Percentiles rank a stretch among this genome's conserved stretches.
Evolutionary conservation across 495 filamentous ascomycete genomes (phyloP).

Genomic region (Entonaema liquescens): DNA sequence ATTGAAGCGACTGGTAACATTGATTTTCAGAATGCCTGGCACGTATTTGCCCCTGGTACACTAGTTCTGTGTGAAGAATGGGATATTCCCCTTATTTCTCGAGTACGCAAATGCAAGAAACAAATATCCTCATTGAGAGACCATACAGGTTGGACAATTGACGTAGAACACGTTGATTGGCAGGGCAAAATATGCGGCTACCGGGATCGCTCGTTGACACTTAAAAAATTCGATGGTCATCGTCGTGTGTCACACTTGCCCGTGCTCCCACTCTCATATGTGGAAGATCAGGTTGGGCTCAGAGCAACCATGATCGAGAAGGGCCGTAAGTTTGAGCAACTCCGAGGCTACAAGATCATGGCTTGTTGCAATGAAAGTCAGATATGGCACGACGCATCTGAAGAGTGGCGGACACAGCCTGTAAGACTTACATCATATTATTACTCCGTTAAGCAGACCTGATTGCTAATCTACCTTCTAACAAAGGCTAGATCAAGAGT

Average conservation of each 20-base stretch:
- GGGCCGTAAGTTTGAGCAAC: constrained; percentile 56
- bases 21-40: constrained; percentile 39
- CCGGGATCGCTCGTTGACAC: constrained; percentile 42
- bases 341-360: constrained; percentile 65
- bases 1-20: constrained; percentile 17
- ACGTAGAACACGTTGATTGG: constrained; percentile 60
- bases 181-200: constrained; percentile 64
- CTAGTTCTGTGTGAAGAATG: constrained; percentile 37
- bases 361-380: constrained; percentile 55
- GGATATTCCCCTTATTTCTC: constrained; percentile 30
- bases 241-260: constrained; percentile 58
- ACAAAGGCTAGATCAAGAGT: constrained; percentile 16
- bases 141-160: constrained; percentile 36
- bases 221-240: constrained; percentile 59
- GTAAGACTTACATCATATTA: constrained; percentile 13
- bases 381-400: constrained; percentile 6
- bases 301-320: constrained; percentile 47
- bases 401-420: neutral
- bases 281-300: constrained; percentile 51
- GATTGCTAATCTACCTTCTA: neutral
- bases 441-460: neutral
- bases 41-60: constrained; percentile 47
- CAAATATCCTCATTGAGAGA: too few species aligned
- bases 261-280: constrained; percentile 63
- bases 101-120: constrained; percentile 25